Percentiles rank a stretch among this genome's conserved stretches.
Conservation (phyloP, 805 yeast species). For the Spathaspora sp. region DNA sequence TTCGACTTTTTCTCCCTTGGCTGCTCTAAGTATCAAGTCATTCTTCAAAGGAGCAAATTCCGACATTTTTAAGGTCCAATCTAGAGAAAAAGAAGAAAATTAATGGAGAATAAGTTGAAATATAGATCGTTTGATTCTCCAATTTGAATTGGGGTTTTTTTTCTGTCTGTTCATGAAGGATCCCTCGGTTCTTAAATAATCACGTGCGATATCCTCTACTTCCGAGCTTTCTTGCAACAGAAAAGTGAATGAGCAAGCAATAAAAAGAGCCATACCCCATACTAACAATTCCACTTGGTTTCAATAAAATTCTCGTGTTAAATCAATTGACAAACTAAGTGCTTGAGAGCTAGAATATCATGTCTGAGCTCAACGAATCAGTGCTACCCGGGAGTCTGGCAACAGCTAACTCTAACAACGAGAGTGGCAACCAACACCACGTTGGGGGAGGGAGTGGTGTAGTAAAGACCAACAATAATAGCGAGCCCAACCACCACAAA, state of each 20-base stretch:
- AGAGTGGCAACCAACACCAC: not conserved
- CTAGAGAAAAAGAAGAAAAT: not conserved
- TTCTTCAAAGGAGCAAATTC: constrained; percentile 77
- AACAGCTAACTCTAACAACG: not conserved
- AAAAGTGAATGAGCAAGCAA: not conserved
- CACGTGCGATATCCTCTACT: not conserved
- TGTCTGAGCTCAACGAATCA: not conserved
- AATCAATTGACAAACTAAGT: not conserved
- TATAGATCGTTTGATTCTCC: no score
- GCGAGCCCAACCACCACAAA: not conserved
- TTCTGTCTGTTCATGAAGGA: not conserved
- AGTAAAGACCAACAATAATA: not conserved
- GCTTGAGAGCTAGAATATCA: not conserved
- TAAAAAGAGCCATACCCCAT: no score
- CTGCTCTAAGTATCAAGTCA: constrained; percentile 89
- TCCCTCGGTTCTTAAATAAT: not conserved
- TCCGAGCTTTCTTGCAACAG: not conserved
- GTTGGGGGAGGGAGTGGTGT: not conserved
- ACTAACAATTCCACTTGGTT: no score
- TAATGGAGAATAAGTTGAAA: no score
- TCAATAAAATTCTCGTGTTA: not conserved
- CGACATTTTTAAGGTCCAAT: constrained; percentile 16
- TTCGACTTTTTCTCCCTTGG: constrained; percentile 84
- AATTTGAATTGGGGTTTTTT: no score
- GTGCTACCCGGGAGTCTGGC: not conserved